These are phyloP conservation scores for Phlebiopsis gigantea DNA, from an alignment of 768 basidiomycete species.

Conservation along the genomic window DNA sequence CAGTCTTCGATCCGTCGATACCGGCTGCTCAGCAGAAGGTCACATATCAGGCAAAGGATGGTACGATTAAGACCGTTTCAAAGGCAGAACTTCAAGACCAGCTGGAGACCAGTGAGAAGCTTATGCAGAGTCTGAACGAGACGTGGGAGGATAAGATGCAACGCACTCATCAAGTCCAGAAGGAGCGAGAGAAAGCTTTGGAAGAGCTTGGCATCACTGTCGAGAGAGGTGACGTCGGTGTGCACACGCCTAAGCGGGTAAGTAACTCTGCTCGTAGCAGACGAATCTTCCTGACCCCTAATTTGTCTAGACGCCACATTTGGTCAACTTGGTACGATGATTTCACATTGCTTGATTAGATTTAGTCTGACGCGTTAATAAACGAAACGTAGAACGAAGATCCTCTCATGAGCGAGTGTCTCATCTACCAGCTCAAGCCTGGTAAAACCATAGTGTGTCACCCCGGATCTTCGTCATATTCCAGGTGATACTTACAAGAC, in stretches of 20 bases:
- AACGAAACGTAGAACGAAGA: constrained; percentile 32
- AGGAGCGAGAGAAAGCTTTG: constrained; percentile 93
- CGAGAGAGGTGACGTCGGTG: constrained; percentile 94
- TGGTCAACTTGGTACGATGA: constrained; percentile 79
- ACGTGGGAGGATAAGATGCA: constrained; percentile 95
- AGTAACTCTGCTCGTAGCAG: neutral
- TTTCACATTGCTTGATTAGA: neutral
- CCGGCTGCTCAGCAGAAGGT: constrained; percentile 95
- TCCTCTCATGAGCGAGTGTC: constrained; percentile 94
- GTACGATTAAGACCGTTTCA: constrained; percentile 90
- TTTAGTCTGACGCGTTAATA: no score
- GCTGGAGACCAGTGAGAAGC: constrained; percentile 90
- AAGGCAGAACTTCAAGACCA: constrained; percentile 98
- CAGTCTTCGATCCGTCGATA: constrained; percentile 79
- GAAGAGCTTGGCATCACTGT: constrained; percentile 98
- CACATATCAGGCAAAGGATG: constrained; percentile 89
- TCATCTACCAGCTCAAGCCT: constrained; percentile 87
- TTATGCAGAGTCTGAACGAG: constrained; percentile 90
- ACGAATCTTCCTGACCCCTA: neutral
- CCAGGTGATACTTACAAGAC: no score
- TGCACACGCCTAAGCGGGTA: constrained; percentile 96
- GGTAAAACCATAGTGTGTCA: constrained; percentile 66
- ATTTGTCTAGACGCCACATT: constrained; percentile 77
- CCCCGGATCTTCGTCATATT: neutral
- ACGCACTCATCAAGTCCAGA: constrained; percentile 91